Conservation (phyloP, 352 stramenopile genomes). For the Globisporangium polare region DNA sequence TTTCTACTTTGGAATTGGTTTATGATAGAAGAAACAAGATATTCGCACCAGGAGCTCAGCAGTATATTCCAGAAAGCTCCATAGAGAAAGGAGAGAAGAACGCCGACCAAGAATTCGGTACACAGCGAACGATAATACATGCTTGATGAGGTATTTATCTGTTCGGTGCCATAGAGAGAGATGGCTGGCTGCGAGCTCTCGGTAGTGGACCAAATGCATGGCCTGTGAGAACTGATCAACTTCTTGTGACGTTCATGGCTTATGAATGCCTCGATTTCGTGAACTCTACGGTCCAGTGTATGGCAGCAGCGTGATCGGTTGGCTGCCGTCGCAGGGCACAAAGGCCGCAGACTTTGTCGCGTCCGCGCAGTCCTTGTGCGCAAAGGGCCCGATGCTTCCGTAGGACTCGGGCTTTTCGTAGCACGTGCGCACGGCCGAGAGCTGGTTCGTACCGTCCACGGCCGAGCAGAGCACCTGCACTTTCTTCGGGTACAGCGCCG, state of each 20-base stretch:
- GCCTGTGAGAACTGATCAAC: too few relatives aligned
- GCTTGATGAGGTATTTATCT: not conserved
- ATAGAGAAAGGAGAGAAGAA: not conserved
- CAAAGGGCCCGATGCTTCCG: conserved; percentile 2
- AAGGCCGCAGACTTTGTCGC: conserved; percentile 5
- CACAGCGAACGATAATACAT: conserved; percentile 1
- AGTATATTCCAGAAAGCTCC: not conserved
- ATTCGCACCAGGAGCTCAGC: not conserved
- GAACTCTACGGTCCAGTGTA: conserved; percentile 8
- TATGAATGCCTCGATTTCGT: not conserved
- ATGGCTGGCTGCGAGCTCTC: too few relatives aligned
- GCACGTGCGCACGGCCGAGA: conserved; percentile 68
- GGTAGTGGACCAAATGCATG: not conserved
- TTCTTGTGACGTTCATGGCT: too few relatives aligned
- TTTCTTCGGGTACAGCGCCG: conserved; percentile 56
- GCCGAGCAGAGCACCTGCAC: conserved; percentile 67
- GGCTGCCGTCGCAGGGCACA: conserved; percentile 3
- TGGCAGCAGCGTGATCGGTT: conserved; percentile 11
- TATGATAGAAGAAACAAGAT: not conserved
- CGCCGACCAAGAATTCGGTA: not conserved
- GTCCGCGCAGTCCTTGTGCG: conserved; percentile 8
- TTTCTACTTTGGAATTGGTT: not conserved
- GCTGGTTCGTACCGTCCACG: conserved; percentile 47
- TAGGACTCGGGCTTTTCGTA: conserved; percentile 33
- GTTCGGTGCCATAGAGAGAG: too few relatives aligned